A percentile compares a stretch with the other conserved stretches of the same genome.
These are phyloP conservation scores for Gastrolobium bilobum DNA, from an alignment of 306 rosid genomes.

Conservation along the genomic window DNA sequence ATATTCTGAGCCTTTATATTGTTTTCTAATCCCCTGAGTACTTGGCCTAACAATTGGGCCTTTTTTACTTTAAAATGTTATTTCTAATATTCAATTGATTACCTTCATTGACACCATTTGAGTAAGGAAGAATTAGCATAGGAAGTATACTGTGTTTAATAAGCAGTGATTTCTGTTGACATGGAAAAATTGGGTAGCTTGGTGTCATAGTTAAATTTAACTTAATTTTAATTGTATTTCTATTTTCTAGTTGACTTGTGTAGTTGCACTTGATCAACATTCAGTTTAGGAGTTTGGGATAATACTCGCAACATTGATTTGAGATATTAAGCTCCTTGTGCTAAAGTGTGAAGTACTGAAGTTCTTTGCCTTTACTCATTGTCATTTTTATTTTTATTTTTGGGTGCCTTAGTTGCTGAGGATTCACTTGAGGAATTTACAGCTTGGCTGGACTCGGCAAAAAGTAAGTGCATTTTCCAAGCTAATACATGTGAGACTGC, in stretches of 20 bases:
- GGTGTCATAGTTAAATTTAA: conserved; percentile 23
- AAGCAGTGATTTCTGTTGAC: conserved; percentile 22
- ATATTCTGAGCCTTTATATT: conserved; percentile 17
- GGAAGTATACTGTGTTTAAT: conserved; percentile 26
- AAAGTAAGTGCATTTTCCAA: conserved; percentile 68
- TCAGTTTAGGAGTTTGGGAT: conserved; percentile 25
- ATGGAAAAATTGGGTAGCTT: conserved; percentile 27
- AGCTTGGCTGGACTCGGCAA: conserved; percentile 90
- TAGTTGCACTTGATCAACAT: neutral
- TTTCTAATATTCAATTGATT: conserved; percentile 6
- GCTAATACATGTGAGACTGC: conserved; percentile 19
- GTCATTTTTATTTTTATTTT: conserved; percentile 20
- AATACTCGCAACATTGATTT: conserved; percentile 12
- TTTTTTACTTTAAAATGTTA: neutral
- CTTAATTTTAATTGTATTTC: conserved; percentile 32
- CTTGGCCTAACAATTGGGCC: neutral
- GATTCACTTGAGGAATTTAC: conserved; percentile 73
- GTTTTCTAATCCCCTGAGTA: conserved; percentile 6
- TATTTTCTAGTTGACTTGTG: conserved; percentile 30
- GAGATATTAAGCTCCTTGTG: conserved; percentile 34
- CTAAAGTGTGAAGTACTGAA: conserved; percentile 27
- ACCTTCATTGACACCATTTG: conserved; percentile 19
- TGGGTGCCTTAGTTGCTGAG: conserved; percentile 69
- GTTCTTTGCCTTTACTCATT: conserved; percentile 44
- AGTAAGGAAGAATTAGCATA: conserved; percentile 13